These are phyloP conservation scores for Apiospora pterosperma DNA, from an alignment of 2,329 filamentous ascomycete species.

Conservation along the genomic window DNA sequence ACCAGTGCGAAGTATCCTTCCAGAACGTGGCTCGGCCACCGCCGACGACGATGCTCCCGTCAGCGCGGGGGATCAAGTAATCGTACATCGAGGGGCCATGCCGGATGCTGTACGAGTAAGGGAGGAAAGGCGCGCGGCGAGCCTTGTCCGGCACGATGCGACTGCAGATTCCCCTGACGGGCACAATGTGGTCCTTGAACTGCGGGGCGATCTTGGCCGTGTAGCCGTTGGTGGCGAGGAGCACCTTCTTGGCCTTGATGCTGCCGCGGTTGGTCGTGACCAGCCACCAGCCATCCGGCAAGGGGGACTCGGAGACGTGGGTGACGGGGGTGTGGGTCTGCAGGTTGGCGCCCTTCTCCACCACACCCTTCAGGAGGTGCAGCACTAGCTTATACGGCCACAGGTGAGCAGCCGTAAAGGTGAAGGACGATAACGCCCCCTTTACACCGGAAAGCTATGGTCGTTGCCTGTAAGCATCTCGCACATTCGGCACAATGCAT, in stretches of 20 bases:
- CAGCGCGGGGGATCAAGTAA: slow-evolving; percentile 27
- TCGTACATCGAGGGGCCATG: neutral
- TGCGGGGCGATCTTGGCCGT: slow-evolving; percentile 27
- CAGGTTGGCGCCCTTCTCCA: slow-evolving; percentile 13
- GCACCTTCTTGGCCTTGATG: slow-evolving; percentile 44
- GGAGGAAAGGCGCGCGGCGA: neutral
- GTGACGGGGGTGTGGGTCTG: slow-evolving; percentile 18
- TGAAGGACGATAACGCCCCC: slow-evolving; percentile 24
- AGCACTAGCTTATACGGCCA: slow-evolving; percentile 18
- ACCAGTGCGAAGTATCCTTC: slow-evolving; percentile 35
- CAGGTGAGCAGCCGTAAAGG: slow-evolving; percentile 16
- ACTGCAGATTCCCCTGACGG: slow-evolving; percentile 25
- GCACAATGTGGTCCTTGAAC: slow-evolving; percentile 27
- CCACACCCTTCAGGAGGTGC: slow-evolving; percentile 7
- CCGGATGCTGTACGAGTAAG: slow-evolving; percentile 5
- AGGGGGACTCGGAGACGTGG: slow-evolving; percentile 10
- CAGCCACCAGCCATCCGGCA: slow-evolving; percentile 29
- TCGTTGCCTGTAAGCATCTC: slow-evolving; percentile 17
- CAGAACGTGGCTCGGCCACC: slow-evolving; percentile 27
- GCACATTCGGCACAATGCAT: slow-evolving; percentile 10
- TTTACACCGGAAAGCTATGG: slow-evolving; percentile 24
- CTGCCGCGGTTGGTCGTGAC: slow-evolving; percentile 51
- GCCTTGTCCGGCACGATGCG: neutral
- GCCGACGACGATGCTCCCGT: slow-evolving; percentile 39
- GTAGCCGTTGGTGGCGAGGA: slow-evolving; percentile 33